phyloP scores from a whole-genome alignment of 2,329 filamentous ascomycete species.

The Fusarium metavorans region DNA sequence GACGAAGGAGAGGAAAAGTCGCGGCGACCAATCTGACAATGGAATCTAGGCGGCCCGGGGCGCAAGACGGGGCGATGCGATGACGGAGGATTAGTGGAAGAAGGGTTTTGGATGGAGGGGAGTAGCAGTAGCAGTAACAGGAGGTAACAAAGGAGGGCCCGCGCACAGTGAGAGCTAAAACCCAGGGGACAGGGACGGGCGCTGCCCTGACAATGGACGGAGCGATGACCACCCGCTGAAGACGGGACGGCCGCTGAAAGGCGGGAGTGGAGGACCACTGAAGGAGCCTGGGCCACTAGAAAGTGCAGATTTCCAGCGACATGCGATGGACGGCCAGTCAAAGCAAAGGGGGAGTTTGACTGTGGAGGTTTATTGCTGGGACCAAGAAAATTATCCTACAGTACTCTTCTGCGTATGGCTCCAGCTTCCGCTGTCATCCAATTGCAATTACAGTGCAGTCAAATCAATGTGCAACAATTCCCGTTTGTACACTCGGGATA shows the following conservation, averaged over 20 bases:
- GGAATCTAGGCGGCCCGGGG: slow-evolving; percentile 23
- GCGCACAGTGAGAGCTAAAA: background rate
- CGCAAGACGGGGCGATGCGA: slow-evolving; percentile 40
- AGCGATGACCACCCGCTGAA: background rate
- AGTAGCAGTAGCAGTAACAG: slow-evolving; percentile 15
- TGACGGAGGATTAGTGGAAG: slow-evolving; percentile 32
- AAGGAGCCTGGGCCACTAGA: slow-evolving; percentile 23
- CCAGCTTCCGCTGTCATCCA: background rate
- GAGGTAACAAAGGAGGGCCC: background rate
- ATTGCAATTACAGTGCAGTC: slow-evolving; percentile 2
- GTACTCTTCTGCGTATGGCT: background rate
- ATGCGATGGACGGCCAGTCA: slow-evolving; percentile 20
- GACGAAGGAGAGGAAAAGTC: slow-evolving; percentile 11
- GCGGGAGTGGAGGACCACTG: slow-evolving; percentile 6
- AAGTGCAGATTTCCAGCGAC: slow-evolving; percentile 9
- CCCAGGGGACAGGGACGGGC: background rate
- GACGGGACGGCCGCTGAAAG: background rate
- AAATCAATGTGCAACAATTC: background rate
- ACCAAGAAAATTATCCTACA: slow-evolving; percentile 5
- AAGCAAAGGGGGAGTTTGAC: slow-evolving; percentile 4
- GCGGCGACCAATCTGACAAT: slow-evolving; percentile 14
- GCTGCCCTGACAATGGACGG: background rate
- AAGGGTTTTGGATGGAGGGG: slow-evolving; percentile 33
- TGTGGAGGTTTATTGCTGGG: slow-evolving; percentile 13
- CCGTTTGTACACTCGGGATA: background rate